Percentiles rank a stretch among this genome's conserved stretches.
Evolutionary conservation across 2,329 filamentous ascomycete genomes (phyloP).

Genomic region (Huntiella omanensis): DNA sequence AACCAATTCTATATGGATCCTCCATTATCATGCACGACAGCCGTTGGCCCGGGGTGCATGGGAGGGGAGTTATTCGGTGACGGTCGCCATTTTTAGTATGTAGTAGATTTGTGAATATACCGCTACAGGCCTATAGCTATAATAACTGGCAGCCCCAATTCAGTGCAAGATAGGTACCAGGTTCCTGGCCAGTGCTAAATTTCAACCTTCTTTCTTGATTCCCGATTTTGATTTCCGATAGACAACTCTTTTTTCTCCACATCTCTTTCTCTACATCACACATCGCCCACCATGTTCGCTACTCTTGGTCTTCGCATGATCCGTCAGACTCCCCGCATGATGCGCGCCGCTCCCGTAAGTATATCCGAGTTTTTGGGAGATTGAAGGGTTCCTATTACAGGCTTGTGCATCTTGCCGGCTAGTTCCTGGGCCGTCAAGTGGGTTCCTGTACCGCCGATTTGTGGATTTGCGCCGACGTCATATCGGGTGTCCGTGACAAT

Average conservation of each 20-base stretch:
- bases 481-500: too few species aligned
- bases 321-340: conserved; percentile 45
- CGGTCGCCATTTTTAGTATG: conserved; percentile 3
- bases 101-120: neutral
- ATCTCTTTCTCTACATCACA: conserved; percentile 5
- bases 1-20: too few species aligned
- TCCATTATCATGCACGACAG: too few species aligned
- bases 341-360: conserved; percentile 57
- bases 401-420: neutral
- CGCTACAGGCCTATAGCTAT: too few species aligned
- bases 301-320: conserved; percentile 49
- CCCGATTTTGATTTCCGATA: conserved; percentile 11
- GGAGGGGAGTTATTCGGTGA: neutral
- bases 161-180: too few species aligned
- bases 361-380: conserved; percentile 7
- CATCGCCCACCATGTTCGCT: conserved; percentile 39
- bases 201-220: conserved; percentile 16
- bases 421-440: neutral
- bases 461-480: too few species aligned
- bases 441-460: too few species aligned
- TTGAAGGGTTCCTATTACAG: too few species aligned
- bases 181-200: neutral
- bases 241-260: neutral
- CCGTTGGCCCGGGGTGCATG: too few species aligned
- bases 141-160: too few species aligned